Conservation (phyloP, 1,139 yeast species). For the Hansenula anomala region DNA sequence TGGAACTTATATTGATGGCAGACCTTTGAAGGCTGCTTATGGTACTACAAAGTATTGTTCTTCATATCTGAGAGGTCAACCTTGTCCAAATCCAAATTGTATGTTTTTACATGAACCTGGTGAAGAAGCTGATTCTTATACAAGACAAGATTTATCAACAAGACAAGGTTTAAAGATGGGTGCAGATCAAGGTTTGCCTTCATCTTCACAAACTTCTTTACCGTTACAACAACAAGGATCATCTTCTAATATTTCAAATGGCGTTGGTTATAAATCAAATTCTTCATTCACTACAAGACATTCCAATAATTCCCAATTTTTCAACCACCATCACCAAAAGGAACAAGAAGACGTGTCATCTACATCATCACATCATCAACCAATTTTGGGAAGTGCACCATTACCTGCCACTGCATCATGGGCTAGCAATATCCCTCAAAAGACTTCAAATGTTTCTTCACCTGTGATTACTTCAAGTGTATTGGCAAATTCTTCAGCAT, state of each 20-base stretch:
- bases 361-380: too few relatives aligned
- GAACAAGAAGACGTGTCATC: constrained; percentile 28
- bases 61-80: constrained; percentile 87
- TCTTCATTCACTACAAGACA: constrained; percentile 5
- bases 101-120: constrained; percentile 99
- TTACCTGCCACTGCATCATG: constrained; percentile 28
- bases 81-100: constrained; percentile 98
- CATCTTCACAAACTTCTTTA: constrained; percentile 15
- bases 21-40: constrained; percentile 85
- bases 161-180: constrained; percentile 68
- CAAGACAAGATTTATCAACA: constrained; percentile 86
- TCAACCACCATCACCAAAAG: constrained; percentile 6
- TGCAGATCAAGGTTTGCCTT: constrained; percentile 22
- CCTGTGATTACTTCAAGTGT: constrained; percentile 35
- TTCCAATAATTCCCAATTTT: constrained; percentile 5
- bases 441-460: constrained; percentile 18
- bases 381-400: constrained; percentile 19
- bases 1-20: constrained; percentile 91
- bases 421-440: constrained; percentile 34
- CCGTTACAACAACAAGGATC: constrained; percentile 3
- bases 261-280: constrained; percentile 14
- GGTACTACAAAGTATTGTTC: constrained; percentile 99
- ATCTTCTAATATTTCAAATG: too few relatives aligned
- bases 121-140: constrained; percentile 96
- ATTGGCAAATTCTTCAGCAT: constrained; percentile 52